Evolutionary conservation across 1,139 yeast species (phyloP).

Genomic region (Arxiozyma bovina): DNA sequence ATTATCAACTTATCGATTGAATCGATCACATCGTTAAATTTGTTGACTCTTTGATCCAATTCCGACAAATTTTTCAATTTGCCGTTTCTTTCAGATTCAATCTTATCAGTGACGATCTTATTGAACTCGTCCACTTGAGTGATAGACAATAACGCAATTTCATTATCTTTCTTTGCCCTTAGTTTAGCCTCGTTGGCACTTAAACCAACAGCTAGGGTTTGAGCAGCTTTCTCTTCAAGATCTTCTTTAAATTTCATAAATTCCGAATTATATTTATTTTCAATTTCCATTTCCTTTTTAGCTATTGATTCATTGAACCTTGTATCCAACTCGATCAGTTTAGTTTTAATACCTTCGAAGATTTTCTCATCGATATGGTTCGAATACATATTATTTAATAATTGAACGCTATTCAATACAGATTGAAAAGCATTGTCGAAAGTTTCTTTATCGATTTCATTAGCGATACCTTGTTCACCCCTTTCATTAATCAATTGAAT

Average conservation of each 20-base stretch:
- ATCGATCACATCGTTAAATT: conserved; percentile 25
- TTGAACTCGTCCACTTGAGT: conserved; percentile 69
- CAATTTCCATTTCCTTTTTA: conserved; percentile 19
- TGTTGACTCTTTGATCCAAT: conserved; percentile 48
- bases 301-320: conserved; percentile 16
- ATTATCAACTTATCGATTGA: conserved; percentile 18
- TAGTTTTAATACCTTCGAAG: conserved; percentile 14
- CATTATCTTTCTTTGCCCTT: conserved; percentile 67
- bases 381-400: background rate
- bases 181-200: conserved; percentile 62
- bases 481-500: conserved; percentile 5
- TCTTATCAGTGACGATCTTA: conserved; percentile 48
- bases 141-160: conserved; percentile 60
- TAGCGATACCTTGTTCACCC: background rate
- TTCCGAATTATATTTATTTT: conserved; percentile 42
- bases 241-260: conserved; percentile 56
- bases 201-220: conserved; percentile 56
- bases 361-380: conserved; percentile 2
- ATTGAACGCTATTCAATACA: conserved; percentile 24
- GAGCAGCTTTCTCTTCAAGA: conserved; percentile 55
- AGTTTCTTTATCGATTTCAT: background rate
- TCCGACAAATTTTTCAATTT: conserved; percentile 63
- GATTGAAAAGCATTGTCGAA: background rate
- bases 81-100: conserved; percentile 76
- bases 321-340: conserved; percentile 22